Conservation (phyloP, 139 green algal genomes). For the Coccomyxa sp. region DNA sequence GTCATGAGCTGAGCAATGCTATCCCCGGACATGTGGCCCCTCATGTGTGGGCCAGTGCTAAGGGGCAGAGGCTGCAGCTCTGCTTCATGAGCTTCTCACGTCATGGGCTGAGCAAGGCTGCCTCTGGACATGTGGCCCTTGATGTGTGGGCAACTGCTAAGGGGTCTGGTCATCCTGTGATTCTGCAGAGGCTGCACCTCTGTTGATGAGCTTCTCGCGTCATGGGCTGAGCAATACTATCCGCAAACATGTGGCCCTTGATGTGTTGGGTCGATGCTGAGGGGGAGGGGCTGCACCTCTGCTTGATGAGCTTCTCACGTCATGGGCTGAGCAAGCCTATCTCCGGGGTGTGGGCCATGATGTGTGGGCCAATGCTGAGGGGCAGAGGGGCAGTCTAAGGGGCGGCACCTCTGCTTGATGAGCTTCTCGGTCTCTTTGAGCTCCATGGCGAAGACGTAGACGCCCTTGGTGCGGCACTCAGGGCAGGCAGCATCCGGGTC, state of each 20-base stretch:
- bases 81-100: too few relatives aligned
- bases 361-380: background rate
- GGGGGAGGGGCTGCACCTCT: background rate
- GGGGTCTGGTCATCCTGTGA: background rate
- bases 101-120: background rate
- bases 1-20: too few relatives aligned
- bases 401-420: constrained; percentile 4
- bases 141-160: background rate
- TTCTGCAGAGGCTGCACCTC: background rate
- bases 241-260: background rate
- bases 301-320: too few relatives aligned
- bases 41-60: background rate
- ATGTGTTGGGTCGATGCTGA: background rate
- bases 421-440: constrained; percentile 20
- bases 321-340: background rate
- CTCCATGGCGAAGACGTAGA: constrained; percentile 15
- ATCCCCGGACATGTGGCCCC: background rate
- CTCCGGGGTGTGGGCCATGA: background rate
- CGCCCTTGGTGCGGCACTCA: constrained; percentile 26
- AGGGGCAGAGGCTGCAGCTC: background rate
- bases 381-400: background rate
- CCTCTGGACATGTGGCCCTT: background rate
- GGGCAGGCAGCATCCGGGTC: constrained; percentile 13
- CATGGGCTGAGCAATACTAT: too few relatives aligned
- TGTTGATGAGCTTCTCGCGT: constrained; percentile 17